Evolutionary conservation across 2,329 filamentous ascomycete genomes (phyloP).

Genomic region (Cytospora piceicola): DNA sequence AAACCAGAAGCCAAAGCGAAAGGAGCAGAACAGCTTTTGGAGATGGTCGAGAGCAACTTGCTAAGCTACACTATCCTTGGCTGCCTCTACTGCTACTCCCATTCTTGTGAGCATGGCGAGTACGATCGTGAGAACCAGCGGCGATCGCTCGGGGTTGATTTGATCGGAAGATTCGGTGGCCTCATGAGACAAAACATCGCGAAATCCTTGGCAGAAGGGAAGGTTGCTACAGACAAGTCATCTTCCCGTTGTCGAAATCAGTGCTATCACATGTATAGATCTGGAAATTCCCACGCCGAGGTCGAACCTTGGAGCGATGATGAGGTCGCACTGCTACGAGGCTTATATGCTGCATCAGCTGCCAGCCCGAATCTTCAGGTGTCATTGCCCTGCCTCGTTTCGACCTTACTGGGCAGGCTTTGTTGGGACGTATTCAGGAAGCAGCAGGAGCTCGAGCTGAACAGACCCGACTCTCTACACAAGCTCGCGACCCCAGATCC

Average conservation of each 20-base stretch:
- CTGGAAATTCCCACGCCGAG: slow-evolving; percentile 39
- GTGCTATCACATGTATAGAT: slow-evolving; percentile 47
- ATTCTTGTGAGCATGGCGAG: slow-evolving; percentile 65
- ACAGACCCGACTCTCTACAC: slow-evolving; percentile 34
- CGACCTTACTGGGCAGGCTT: slow-evolving; percentile 53
- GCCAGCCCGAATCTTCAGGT: slow-evolving; percentile 23
- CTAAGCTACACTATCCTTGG: slow-evolving; percentile 60
- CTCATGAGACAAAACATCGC: slow-evolving; percentile 39
- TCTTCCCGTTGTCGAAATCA: slow-evolving; percentile 42
- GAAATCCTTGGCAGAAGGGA: slow-evolving; percentile 35
- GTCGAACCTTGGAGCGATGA: slow-evolving; percentile 52
- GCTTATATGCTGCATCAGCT: slow-evolving; percentile 44
- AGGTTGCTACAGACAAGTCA: slow-evolving; percentile 5
- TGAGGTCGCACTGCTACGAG: slow-evolving; percentile 53
- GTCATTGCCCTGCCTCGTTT: slow-evolving; percentile 55
- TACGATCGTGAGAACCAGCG: slow-evolving; percentile 59
- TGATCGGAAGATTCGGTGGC: slow-evolving; percentile 42
- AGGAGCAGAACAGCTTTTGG: slow-evolving; percentile 43
- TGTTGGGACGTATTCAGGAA: slow-evolving; percentile 57
- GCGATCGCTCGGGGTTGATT: slow-evolving; percentile 56
- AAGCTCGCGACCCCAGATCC: slow-evolving; percentile 32
- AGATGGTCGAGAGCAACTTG: slow-evolving; percentile 51
- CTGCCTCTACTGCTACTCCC: slow-evolving; percentile 62
- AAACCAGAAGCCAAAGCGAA: slow-evolving; percentile 42
- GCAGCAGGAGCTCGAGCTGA: slow-evolving; percentile 45